Evolutionary conservation across 441 rosid species (phyloP).

Genomic region (Bocquillonia castaneifolia): DNA sequence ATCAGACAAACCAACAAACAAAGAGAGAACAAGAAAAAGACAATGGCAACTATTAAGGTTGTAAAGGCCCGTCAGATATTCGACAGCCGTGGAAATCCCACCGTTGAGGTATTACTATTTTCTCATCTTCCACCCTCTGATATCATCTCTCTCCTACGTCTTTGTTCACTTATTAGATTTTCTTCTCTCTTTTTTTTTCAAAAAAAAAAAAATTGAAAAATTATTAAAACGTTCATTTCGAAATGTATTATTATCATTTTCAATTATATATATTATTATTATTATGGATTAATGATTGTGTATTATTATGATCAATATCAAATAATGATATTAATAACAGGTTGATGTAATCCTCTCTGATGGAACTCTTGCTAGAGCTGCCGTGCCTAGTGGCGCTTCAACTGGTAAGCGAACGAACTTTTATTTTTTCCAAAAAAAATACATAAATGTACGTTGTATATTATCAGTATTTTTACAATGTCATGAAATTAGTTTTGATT

Average conservation of each 20-base stretch:
- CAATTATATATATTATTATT: too few species aligned
- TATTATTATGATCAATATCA: not conserved
- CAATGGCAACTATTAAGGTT: slow-evolving; percentile 41
- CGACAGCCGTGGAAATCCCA: slow-evolving; percentile 94
- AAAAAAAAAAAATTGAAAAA: not conserved
- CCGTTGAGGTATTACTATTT: slow-evolving; percentile 55
- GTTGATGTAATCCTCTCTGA: slow-evolving; percentile 55
- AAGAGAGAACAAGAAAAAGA: too few species aligned
- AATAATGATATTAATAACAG: slow-evolving; percentile 32
- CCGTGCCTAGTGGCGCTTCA: slow-evolving; percentile 89
- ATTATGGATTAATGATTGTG: not conserved
- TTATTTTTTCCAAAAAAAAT: too few species aligned
- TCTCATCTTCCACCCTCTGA: not conserved
- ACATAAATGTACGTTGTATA: too few species aligned
- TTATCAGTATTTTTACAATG: not conserved
- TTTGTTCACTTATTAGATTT: not conserved
- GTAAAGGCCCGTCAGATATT: slow-evolving; percentile 80
- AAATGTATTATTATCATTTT: not conserved
- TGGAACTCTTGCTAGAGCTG: slow-evolving; percentile 54
- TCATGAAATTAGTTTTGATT: not conserved
- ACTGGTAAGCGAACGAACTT: slow-evolving; percentile 43
- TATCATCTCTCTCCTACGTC: not conserved
- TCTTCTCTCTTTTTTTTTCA: not conserved
- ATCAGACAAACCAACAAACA: too few species aligned
- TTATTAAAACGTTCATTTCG: too few species aligned